phyloP scores from a whole-genome alignment of 108 stramenopile genomes.

The Nitzschia putrida region DNA sequence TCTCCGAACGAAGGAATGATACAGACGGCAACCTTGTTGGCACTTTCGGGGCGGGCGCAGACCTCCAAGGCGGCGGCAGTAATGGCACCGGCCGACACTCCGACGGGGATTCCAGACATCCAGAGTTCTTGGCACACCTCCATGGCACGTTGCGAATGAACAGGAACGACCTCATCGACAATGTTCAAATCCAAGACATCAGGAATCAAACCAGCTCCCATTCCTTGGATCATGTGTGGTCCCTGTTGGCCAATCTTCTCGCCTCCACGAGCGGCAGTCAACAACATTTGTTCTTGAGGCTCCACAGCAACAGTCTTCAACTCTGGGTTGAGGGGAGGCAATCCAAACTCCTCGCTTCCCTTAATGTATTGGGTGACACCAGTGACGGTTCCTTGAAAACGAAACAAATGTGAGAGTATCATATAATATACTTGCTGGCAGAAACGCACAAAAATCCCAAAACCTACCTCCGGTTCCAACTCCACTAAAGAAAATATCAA shows the following conservation, averaged over 20 bases:
- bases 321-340: conserved; percentile 44
- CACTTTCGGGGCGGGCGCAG: conserved; percentile 53
- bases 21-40: conserved; percentile 59
- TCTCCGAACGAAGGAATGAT: conserved; percentile 79
- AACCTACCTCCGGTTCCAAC: conserved; percentile 74
- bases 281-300: conserved; percentile 60
- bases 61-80: conserved; percentile 62
- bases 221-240: conserved; percentile 73
- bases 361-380: conserved; percentile 77
- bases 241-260: conserved; percentile 53
- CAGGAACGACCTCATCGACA: conserved; percentile 61
- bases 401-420: not conserved
- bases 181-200: conserved; percentile 54
- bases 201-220: conserved; percentile 69
- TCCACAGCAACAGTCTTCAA: conserved; percentile 62
- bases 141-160: conserved; percentile 59
- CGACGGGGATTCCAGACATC: conserved; percentile 65
- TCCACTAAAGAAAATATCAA: conserved; percentile 71
- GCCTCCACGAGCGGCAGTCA: conserved; percentile 54
- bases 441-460: no score
- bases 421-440: no score
- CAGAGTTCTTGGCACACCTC: conserved; percentile 53
- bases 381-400: conserved; percentile 46
- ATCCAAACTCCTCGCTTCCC: conserved; percentile 33
- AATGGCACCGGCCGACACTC: conserved; percentile 69